Evolutionary conservation across 257 asterid genomes (phyloP), one percentile per base, ranked within the genome.

Genomic region (Jacaranda mimosifolia): DNA sequence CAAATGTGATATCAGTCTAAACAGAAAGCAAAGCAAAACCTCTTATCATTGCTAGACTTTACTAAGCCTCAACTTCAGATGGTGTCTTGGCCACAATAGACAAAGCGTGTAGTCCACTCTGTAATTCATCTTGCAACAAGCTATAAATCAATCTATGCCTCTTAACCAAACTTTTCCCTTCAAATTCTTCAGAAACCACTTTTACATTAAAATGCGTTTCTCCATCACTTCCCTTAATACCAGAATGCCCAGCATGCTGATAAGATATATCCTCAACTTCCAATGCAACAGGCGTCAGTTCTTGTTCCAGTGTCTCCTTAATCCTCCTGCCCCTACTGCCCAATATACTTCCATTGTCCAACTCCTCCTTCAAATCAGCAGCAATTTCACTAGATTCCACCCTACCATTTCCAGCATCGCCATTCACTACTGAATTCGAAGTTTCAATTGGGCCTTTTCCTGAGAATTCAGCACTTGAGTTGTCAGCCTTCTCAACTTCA

Each of bases 141-240:
- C 79, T 81, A 77, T 92, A 91, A 76, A 92, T 81, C 89, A 91
- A 57, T 64, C 97, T 85, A 79, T 94, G 98, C 90, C 98, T 91
- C 86, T 94, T 92, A 73, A 94, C 95, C 90, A 94, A 81, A 84
- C 98, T 94, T 87, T 94, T 94, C 70, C 94, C 96, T 82, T 87
- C 96, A 75, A 94, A 94, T 78, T 88, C 92, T 42, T 83, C 77
- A 3, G 94, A 91, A 75, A 94, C 86, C 77, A 92, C 93, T 51
- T 81, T 88, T 18, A 92, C 84, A 82, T 94, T 94, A 75, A 92
- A 91, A 82, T 94, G 98, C 0, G 97, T 92, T 88, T 94, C 98
- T 21, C 93, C 96, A 40, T 87, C 91, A 49, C 92, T 90, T 9
- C 96, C 97, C 83, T 78, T 78, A 72, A 81, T 86, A 36, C 97